Percentiles rank a stretch among this genome's conserved stretches.
These are phyloP conservation scores for Penicillium verhagenii DNA, from an alignment of 495 filamentous ascomycete genomes.

Conservation along the genomic window DNA sequence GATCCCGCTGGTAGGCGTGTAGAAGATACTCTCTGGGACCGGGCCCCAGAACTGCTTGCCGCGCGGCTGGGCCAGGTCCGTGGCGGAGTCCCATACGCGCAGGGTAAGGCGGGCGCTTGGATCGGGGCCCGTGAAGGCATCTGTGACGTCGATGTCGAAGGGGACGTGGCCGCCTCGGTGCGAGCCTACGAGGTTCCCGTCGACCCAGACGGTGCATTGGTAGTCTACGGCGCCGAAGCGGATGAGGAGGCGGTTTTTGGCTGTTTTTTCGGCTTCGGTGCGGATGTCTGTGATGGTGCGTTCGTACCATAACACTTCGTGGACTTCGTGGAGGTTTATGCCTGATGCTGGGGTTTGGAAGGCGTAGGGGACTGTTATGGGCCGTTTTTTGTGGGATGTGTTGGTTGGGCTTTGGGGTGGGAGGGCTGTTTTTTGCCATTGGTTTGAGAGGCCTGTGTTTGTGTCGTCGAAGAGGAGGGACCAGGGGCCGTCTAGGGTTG, in stretches of 20 bases:
- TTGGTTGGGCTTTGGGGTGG: constrained; percentile 11
- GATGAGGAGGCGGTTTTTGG: constrained; percentile 22
- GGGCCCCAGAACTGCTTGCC: constrained; percentile 43
- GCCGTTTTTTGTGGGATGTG: constrained; percentile 22
- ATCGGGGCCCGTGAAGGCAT: constrained; percentile 13
- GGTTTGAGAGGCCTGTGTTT: constrained; percentile 42
- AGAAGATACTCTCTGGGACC: constrained; percentile 41
- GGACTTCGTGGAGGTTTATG: constrained; percentile 50
- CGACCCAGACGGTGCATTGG: constrained; percentile 35
- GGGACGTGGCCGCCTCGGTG: constrained; percentile 40
- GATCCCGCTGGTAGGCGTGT: constrained; percentile 38
- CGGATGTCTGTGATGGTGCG: constrained; percentile 48
- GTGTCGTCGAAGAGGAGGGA: constrained; percentile 57
- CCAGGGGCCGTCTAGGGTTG: constrained; percentile 55
- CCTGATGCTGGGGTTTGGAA: constrained; percentile 59
- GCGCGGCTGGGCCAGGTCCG: constrained; percentile 37
- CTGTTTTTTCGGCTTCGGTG: constrained; percentile 14
- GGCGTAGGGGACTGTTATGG: constrained; percentile 57
- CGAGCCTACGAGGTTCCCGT: constrained; percentile 22
- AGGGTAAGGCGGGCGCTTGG: constrained; percentile 20
- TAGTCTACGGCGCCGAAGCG: constrained; percentile 42
- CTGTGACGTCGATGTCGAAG: constrained; percentile 36
- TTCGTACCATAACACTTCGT: constrained; percentile 63
- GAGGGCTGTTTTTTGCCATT: constrained; percentile 31
- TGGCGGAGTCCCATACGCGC: constrained; percentile 32